Conservation (phyloP, 2,329 filamentous ascomycete species). For the Ramularia endophylla region DNA sequence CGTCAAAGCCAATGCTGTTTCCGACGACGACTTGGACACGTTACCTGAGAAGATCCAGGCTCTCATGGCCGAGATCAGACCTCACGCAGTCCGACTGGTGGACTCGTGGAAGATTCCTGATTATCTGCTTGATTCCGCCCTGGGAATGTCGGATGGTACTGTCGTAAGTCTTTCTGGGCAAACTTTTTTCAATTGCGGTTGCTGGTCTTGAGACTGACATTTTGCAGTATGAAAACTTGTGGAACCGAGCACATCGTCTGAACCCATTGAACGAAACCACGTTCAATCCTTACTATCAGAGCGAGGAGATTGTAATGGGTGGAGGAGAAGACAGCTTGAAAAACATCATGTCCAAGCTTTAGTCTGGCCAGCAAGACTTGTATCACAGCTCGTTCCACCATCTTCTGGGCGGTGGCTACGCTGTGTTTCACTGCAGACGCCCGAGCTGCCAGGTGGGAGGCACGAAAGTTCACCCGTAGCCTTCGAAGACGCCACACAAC, state of each 20-base stretch:
- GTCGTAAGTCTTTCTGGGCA: constrained; percentile 28
- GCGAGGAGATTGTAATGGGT: constrained; percentile 45
- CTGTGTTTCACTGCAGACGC: too few relatives aligned
- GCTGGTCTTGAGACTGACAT: too few relatives aligned
- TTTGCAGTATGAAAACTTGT: constrained; percentile 46
- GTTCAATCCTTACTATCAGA: constrained; percentile 46
- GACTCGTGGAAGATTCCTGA: constrained; percentile 50
- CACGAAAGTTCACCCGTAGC: too few relatives aligned
- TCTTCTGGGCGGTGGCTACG: too few relatives aligned
- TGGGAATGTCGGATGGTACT: constrained; percentile 47
- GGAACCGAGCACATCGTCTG: constrained; percentile 44
- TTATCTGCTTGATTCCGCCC: constrained; percentile 46
- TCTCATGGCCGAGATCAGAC: constrained; percentile 44
- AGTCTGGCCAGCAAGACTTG: not conserved
- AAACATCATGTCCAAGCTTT: constrained; percentile 28
- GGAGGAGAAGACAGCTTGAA: constrained; percentile 29
- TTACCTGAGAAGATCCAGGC: constrained; percentile 39
- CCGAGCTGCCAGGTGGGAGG: too few relatives aligned
- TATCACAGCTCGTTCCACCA: too few relatives aligned
- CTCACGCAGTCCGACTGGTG: constrained; percentile 48
- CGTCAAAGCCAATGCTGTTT: constrained; percentile 38
- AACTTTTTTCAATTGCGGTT: too few relatives aligned
- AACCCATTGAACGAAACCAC: constrained; percentile 48
- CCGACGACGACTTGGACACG: constrained; percentile 36
- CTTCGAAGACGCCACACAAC: too few relatives aligned